These are phyloP conservation scores for Ilex aquifolium DNA, from an alignment of 257 asterid species.

Conservation along the genomic window DNA sequence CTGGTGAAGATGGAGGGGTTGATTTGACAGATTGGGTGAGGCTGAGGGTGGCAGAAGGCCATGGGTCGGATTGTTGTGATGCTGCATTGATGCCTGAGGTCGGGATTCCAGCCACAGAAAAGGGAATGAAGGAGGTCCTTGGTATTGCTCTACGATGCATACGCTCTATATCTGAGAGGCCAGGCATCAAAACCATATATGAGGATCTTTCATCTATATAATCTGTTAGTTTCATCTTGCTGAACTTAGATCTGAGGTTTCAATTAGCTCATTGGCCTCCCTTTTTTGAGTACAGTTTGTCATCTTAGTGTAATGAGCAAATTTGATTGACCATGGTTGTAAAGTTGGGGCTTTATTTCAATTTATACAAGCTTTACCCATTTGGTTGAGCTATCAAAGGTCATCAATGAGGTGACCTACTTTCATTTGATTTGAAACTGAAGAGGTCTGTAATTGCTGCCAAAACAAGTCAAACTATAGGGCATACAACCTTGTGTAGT, in stretches of 20 bases:
- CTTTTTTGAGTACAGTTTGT: slow-evolving; percentile 17
- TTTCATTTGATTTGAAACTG: too few species aligned
- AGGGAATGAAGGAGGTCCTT: slow-evolving; percentile 84
- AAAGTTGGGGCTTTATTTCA: too few species aligned
- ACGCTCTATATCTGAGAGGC: slow-evolving; percentile 79
- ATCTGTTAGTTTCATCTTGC: slow-evolving; percentile 19
- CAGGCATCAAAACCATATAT: slow-evolving; percentile 87
- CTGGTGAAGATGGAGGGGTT: slow-evolving; percentile 84
- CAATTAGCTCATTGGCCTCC: slow-evolving; percentile 84
- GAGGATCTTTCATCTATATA: slow-evolving; percentile 93
- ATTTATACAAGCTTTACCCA: too few species aligned
- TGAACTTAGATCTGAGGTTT: slow-evolving; percentile 43
- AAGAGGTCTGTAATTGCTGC: too few species aligned
- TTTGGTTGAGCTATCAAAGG: too few species aligned
- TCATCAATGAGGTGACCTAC: too few species aligned
- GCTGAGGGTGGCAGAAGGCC: slow-evolving; percentile 77
- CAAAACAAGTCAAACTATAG: too few species aligned
- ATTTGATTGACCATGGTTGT: too few species aligned
- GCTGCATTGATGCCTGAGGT: slow-evolving; percentile 43
- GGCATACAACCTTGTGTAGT: too few species aligned
- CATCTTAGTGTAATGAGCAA: too few species aligned
- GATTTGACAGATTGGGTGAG: slow-evolving; percentile 93
- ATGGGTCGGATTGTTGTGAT: slow-evolving; percentile 75
- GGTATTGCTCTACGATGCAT: slow-evolving; percentile 85
- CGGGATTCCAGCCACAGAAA: slow-evolving; percentile 55